Evolutionary conservation across 768 basidiomycete genomes (phyloP), one percentile per base, ranked within the genome.

Genomic region (Pulveroboletus sp.): DNA sequence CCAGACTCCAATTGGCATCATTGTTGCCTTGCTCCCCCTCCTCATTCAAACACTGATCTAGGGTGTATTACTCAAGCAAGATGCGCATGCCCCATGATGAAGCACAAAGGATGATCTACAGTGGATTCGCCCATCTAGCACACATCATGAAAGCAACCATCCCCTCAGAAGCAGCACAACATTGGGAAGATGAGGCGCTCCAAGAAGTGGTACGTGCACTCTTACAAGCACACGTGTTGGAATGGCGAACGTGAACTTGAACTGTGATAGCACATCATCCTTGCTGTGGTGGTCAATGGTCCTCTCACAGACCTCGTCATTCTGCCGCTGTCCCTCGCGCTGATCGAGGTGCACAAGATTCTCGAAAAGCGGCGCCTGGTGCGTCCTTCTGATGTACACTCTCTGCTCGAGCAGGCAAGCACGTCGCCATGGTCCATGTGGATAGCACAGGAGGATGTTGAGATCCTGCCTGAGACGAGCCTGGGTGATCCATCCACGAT

Each of bases 401-500:
- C 35, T 17, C 55, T 44, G 1, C 44, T 45, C 1, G 33, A 25
- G 0, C 55, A 52, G 32, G 50, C 46, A 0, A 19, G 35, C 7
- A 8, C 42, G 4, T 58, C 42, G 4, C 42, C 35, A 1, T 52
- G 20, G 36, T 27, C 27, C 1, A 2, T 17, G 2, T 45, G 45
- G 36, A 50, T 43, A 2, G 10, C 37, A 0, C 2, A 16, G 1
- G 12, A 40, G 4, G 32, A 57, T 27, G 34, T 33, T 0, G 14
- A 7, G 6, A 42, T 57, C 0, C 50, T 43, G 1, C 17, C 32
- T 3, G 2, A 25, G 0, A 11, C 43, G 1, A 43, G 36, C 12
- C 11, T 53, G 0, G 56, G 56, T 2, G 45, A 53, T 19, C 51
- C 48, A 0, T 4, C 29, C 16, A 49, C 51, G 8, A 53, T 49